A percentile compares a stretch with the other conserved stretches of the same genome.
These are phyloP conservation scores for Penicillium desertorum DNA, from an alignment of 495 filamentous ascomycete genomes.

Conservation along the genomic window DNA sequence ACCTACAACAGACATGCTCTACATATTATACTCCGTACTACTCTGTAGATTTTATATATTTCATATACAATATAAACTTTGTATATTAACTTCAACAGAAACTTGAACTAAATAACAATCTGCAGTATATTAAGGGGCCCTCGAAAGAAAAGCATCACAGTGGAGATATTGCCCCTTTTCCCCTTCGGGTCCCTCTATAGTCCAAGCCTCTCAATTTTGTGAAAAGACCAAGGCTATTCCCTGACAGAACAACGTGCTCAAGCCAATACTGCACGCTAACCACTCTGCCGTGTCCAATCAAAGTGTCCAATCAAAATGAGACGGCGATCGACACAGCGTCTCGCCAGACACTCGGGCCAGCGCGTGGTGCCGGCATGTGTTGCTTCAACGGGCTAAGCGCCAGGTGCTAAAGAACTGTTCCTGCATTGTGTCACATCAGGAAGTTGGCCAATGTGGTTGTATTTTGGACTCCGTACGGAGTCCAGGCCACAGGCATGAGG, in stretches of 20 bases:
- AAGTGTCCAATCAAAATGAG: slow-evolving; percentile 12
- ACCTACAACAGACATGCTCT: no score
- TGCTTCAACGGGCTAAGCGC: slow-evolving; percentile 24
- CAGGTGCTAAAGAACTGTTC: neutral
- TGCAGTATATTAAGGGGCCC: slow-evolving; percentile 21
- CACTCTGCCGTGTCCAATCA: slow-evolving; percentile 9
- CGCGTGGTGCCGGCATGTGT: slow-evolving; percentile 19
- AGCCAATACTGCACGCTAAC: slow-evolving; percentile 5
- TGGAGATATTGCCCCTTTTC: slow-evolving; percentile 14
- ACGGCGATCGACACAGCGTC: slow-evolving; percentile 9
- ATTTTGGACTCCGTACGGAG: neutral
- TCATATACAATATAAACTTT: no score
- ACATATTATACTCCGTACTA: neutral
- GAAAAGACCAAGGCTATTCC: neutral
- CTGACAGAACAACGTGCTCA: slow-evolving; percentile 14
- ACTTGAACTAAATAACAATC: neutral
- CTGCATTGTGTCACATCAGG: slow-evolving; percentile 12
- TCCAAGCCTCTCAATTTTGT: slow-evolving; percentile 2
- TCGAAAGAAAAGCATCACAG: neutral
- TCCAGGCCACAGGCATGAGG: neutral
- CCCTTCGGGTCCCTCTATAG: neutral
- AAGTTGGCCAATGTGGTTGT: slow-evolving; percentile 11
- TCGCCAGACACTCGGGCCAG: slow-evolving; percentile 25
- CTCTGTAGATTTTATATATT: neutral
- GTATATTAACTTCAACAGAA: neutral